Percentiles rank a stretch among this genome's conserved stretches.
phyloP scores from a whole-genome alignment of 2,329 filamentous ascomycete genomes.

The Diaporthe citrichinensis region DNA sequence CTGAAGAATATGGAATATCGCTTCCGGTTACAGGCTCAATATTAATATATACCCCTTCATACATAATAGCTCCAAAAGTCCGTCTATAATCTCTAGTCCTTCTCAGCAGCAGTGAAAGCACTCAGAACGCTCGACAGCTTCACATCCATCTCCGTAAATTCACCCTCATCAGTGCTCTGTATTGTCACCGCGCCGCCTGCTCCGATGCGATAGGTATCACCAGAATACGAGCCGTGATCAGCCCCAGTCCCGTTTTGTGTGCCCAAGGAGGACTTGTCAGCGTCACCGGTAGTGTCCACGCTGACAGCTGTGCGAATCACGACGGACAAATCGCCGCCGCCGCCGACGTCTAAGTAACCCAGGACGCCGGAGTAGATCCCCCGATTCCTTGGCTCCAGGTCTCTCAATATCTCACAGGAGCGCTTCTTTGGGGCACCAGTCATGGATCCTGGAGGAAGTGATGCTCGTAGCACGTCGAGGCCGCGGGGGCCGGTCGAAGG shows the following conservation, averaged over 20 bases:
- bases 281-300: neutral
- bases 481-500: neutral
- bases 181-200: neutral
- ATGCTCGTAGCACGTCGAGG: slow-evolving; percentile 4
- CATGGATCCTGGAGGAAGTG: neutral
- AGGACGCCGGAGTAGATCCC: slow-evolving; percentile 19
- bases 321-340: slow-evolving; percentile 7
- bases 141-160: slow-evolving; percentile 9
- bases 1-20: too few species aligned
- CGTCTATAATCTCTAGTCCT: neutral
- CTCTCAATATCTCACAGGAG: slow-evolving; percentile 10
- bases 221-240: neutral
- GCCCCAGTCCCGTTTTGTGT: neutral
- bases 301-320: slow-evolving; percentile 4
- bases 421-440: slow-evolving; percentile 11
- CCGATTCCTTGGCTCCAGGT: slow-evolving; percentile 1
- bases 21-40: too few species aligned
- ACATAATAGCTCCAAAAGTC: neutral
- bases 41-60: neutral
- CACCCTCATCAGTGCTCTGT: slow-evolving; percentile 2
- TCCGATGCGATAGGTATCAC: neutral
- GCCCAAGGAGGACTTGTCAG: neutral
- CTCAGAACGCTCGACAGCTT: slow-evolving; percentile 5
- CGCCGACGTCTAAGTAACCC: neutral
- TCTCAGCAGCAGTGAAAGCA: neutral